These are phyloP conservation scores for Umbelopsis ramanniana DNA, from an alignment of 192 early-diverging fungal species.

Conservation along the genomic window DNA sequence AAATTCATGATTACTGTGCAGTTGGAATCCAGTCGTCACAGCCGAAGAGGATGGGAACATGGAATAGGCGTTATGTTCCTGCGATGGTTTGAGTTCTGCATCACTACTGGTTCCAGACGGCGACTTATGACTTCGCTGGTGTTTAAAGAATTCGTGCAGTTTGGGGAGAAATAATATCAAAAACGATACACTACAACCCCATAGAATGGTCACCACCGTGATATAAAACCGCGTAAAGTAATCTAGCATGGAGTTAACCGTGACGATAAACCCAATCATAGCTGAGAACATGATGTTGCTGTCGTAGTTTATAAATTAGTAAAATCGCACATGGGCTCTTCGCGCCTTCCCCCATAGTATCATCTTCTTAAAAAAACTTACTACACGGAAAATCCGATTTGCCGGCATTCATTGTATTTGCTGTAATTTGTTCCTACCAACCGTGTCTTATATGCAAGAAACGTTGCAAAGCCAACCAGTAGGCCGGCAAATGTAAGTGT, in stretches of 20 bases:
- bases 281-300: constrained; percentile 54
- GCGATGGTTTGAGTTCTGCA: not conserved
- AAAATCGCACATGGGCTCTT: too few relatives aligned
- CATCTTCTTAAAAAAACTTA: constrained; percentile 35
- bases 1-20: not conserved
- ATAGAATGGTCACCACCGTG: constrained; percentile 44
- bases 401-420: constrained; percentile 53
- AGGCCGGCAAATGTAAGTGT: constrained; percentile 36
- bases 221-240: constrained; percentile 51
- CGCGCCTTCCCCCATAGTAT: too few relatives aligned
- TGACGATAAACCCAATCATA: constrained; percentile 46
- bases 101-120: constrained; percentile 1
- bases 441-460: constrained; percentile 56
- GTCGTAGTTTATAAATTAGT: not conserved
- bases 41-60: constrained; percentile 2
- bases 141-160: constrained; percentile 44
- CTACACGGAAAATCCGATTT: constrained; percentile 59
- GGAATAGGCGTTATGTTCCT: constrained; percentile 1
- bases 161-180: constrained; percentile 54
- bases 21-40: not conserved
- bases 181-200: constrained; percentile 52
- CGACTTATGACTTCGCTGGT: constrained; percentile 20
- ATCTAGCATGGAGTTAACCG: constrained; percentile 43
- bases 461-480: constrained; percentile 47
- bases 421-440: constrained; percentile 45